Base-by-base conservation (phyloP, 2,329 filamentous ascomycete species). In the Pestalotiopsis sp. region DNA sequence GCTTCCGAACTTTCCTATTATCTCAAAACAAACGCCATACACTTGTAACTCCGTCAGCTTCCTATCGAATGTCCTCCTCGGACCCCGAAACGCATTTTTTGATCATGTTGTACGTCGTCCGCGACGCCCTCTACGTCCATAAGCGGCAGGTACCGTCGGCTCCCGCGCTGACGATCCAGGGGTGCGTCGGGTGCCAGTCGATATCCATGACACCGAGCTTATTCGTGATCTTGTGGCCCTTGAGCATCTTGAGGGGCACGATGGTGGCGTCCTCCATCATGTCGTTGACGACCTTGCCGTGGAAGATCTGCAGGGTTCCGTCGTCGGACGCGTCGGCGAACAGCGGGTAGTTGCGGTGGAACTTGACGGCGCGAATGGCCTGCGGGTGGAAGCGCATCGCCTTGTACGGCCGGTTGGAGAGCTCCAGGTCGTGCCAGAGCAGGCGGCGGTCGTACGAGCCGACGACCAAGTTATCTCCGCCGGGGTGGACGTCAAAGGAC, bases 281-380 rank as follows among this genome's bases (percentile, higher is more conserved):
- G 79, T 99, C 96, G 70, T 91, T 94, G 38, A 97, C 94, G 36
- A 98, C 95, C 82, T 95, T 97, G 68, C 94, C 95, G 79, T 98
- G 95, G 89, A 98, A 98, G 66, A 99, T 93, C 80, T 99, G 96
- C 73, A 98, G 83, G 23, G 92, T 94, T 36, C 96, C 96, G 79
- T 99, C 96, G 78, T 99, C 97, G 79, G 93, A 96, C 23, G 94
- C 94, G 78, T 98, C 95, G 0, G 95, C 96, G 77, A 99, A 98
- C 45, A 99, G 86, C 20, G 96, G 89, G 9, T 88, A 86, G 70
- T 90, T 90, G 68, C 91, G 90, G 81, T 99, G 97, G 82, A 93
- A 99, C 74, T 90, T 91, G 67, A 98, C 96, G 13, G 92, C 90
- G 62, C 97, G 90, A 76, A 99, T 97, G 60, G 96, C 96, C 81